These are phyloP conservation scores for Lablab purpureus DNA, from an alignment of 306 rosid species.

Conservation along the genomic window DNA sequence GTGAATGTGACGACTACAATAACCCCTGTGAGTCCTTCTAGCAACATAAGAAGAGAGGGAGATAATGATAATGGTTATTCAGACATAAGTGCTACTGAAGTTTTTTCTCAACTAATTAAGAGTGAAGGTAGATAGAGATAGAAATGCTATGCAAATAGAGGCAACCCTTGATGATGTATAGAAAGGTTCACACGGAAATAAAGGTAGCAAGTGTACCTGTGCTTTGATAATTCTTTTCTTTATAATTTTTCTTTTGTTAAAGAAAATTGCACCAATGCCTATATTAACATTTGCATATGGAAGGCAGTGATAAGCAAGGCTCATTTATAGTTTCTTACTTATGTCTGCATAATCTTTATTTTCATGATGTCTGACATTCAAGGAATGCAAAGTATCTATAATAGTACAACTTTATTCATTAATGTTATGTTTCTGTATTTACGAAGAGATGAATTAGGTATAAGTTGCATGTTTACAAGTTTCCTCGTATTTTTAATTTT, in stretches of 20 bases:
- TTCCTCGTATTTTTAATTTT: not conserved
- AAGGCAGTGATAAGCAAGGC: constrained; percentile 21
- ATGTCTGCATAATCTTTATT: constrained; percentile 22
- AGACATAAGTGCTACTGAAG: constrained; percentile 62
- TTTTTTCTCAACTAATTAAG: constrained; percentile 82
- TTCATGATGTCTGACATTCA: constrained; percentile 41
- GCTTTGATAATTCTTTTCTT: constrained; percentile 7
- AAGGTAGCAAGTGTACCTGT: constrained; percentile 34
- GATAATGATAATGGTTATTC: constrained; percentile 51
- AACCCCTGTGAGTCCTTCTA: constrained; percentile 45
- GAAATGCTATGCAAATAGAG: constrained; percentile 41
- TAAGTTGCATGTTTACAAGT: constrained; percentile 7
- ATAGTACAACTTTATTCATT: constrained; percentile 12
- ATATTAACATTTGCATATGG: constrained; percentile 33
- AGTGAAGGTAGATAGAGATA: constrained; percentile 74
- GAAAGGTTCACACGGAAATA: constrained; percentile 24
- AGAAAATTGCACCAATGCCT: constrained; percentile 18
- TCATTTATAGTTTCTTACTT: constrained; percentile 34
- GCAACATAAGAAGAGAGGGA: constrained; percentile 50
- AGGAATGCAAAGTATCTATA: constrained; percentile 35
- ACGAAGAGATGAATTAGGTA: not conserved
- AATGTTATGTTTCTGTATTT: constrained; percentile 16
- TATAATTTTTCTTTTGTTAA: constrained; percentile 17
- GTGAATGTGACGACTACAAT: constrained; percentile 41
- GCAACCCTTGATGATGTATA: constrained; percentile 18